Evolutionary conservation across 495 filamentous ascomycete species (phyloP), one percentile per base, ranked within the genome.

Genomic region (Neurospora africana): DNA sequence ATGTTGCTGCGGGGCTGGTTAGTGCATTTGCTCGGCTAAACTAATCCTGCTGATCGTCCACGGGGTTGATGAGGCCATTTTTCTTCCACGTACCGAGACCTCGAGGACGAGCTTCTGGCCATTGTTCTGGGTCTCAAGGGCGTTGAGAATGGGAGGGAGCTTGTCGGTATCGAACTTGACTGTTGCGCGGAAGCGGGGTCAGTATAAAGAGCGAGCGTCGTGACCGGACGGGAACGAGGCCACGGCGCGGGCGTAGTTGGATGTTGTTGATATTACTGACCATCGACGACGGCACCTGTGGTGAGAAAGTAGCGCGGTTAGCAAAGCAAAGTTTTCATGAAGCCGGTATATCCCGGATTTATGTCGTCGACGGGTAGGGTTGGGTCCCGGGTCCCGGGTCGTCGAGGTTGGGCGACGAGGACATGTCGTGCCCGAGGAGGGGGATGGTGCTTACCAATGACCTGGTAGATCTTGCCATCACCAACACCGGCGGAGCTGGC

Each of bases 141-240:
- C 95, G 85, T 99, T 98, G 80, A 98, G 91, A 89, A 99, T 99
- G 79, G 95, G 87, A 77, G 95, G 95, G 76, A 99, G 91, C 85
- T 93, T 90, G 72, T 96, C 93, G 76, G 88, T 90, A 80, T 97
- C 93, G 89, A 99, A 99, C 88, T 98, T 98, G 80, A 88, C 86
- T 88, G 77, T 76, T 61, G 53, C 15, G 53, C 53, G 53, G 53
- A 47, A 69, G 27, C 15, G 76, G 27, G 69, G 72, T 80, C 72
- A 82, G 80, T 72, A 74, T n/a, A 35, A 19, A 21, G 30, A 40
- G 19, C 15, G 53, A 27, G 53, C 53, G 53, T 65, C 53, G 53
- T 33, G 53, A 65, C 53, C 53, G 53, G 53, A 9, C 53, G 27
- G 27, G 23, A 11, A 61, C n/a, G 53, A 30, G 23, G 41, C 53